Conservation (phyloP, 2,329 filamentous ascomycete species). For the Diaporthe citri region DNA sequence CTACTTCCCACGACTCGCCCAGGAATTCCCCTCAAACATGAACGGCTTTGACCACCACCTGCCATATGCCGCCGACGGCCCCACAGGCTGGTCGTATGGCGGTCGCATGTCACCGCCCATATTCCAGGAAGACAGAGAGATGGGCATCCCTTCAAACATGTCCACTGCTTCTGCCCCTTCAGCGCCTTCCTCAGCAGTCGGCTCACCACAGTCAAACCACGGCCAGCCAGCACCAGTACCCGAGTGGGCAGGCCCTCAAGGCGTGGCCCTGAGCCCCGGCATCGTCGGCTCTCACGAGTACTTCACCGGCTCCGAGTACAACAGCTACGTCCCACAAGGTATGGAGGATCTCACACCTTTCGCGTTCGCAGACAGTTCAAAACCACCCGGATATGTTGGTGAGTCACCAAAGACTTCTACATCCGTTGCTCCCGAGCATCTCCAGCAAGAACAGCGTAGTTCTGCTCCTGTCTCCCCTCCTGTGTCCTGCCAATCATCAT, state of each 20-base stretch:
- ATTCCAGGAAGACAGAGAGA: conserved; percentile 64
- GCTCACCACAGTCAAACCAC: conserved; percentile 74
- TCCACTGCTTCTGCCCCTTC: conserved; percentile 74
- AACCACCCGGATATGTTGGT: conserved; percentile 67
- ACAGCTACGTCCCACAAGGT: conserved; percentile 60
- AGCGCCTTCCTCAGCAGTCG: conserved; percentile 74
- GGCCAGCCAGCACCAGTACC: conserved; percentile 68
- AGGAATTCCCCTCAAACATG: conserved; percentile 57
- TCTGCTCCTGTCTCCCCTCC: conserved; percentile 47
- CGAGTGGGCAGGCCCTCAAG: conserved; percentile 68
- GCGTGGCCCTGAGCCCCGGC: conserved; percentile 71
- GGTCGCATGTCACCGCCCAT: conserved; percentile 61
- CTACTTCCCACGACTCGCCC: conserved; percentile 56
- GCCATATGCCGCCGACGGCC: conserved; percentile 60
- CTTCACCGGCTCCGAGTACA: conserved; percentile 66
- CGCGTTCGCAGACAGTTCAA: conserved; percentile 60
- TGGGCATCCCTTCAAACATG: conserved; percentile 65
- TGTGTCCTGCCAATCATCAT: conserved; percentile 42
- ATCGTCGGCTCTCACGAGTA: conserved; percentile 72
- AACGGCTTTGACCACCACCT: conserved; percentile 56
- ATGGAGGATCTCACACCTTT: conserved; percentile 65
- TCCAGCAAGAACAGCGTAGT: conserved; percentile 35
- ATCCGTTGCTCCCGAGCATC: conserved; percentile 41
- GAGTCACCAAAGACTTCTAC: conserved; percentile 59
- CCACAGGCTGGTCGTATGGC: conserved; percentile 59